Evolutionary conservation across 371 early-diverging fungal genomes (phyloP).

Genomic region (Umbelopsis sp.): DNA sequence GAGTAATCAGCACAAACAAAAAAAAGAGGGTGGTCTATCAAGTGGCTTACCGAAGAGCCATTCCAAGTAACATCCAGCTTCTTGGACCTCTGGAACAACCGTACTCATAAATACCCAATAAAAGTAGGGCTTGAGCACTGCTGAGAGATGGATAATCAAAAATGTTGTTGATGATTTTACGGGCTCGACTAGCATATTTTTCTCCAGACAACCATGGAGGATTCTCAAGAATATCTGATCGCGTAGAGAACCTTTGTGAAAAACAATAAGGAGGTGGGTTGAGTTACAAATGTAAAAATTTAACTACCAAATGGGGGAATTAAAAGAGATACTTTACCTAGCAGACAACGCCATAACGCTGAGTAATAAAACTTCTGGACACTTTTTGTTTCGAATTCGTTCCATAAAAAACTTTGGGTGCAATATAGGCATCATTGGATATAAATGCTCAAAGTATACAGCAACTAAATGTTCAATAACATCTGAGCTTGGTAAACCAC

Average conservation of each 20-base stretch:
- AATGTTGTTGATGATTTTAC: conserved; percentile 9
- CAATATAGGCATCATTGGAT: conserved; percentile 52
- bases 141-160: conserved; percentile 57
- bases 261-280: neutral
- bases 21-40: neutral
- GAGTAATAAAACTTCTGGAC: conserved; percentile 42
- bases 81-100: conserved; percentile 66
- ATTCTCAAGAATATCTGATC: conserved; percentile 39
- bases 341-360: conserved; percentile 43
- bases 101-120: conserved; percentile 62
- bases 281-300: neutral
- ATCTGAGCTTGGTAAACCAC: conserved; percentile 36
- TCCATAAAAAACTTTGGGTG: conserved; percentile 39
- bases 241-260: conserved; percentile 38
- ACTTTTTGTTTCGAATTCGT: conserved; percentile 32
- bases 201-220: conserved; percentile 55
- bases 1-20: conserved; percentile 13
- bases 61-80: conserved; percentile 66
- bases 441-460: conserved; percentile 55
- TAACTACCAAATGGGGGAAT: neutral
- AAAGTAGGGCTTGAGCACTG: conserved; percentile 55
- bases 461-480: conserved; percentile 58
- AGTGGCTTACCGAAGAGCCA: conserved; percentile 47
- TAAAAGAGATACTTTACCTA: conserved; percentile 30
- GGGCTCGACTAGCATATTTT: conserved; percentile 47